phyloP scores from a whole-genome alignment of 179 eudicot genomes.

The Vitellaria paradoxa region DNA sequence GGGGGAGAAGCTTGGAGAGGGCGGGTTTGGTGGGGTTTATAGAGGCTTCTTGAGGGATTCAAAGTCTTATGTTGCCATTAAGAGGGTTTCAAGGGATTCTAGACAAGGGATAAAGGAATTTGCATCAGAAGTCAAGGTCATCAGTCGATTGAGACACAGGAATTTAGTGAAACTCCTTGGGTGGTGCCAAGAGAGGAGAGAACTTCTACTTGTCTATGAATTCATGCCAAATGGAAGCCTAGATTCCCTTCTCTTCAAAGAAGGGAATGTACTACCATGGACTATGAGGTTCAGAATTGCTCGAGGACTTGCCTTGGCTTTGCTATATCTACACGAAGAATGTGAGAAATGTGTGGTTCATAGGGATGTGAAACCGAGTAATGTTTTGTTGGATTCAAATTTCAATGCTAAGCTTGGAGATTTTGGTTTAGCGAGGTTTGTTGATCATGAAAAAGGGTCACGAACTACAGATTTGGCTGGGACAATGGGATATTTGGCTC shows the following conservation, averaged over 20 bases:
- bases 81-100: not conserved
- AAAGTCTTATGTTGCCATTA: not conserved
- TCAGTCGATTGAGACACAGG: not conserved
- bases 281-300: not conserved
- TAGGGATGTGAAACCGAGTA: too few relatives aligned
- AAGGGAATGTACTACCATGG: not conserved
- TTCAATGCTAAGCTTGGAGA: constrained; percentile 1
- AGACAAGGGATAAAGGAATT: not conserved
- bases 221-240: not conserved
- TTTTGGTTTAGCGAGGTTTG: constrained; percentile 8
- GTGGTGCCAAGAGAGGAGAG: not conserved
- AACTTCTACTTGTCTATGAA: not conserved
- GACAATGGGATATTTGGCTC: not conserved
- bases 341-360: not conserved
- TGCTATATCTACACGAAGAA: constrained; percentile 8
- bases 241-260: not conserved
- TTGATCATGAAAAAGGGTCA: not conserved
- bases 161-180: not conserved
- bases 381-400: too few relatives aligned
- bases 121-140: not conserved
- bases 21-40: not conserved
- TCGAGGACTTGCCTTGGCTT: not conserved
- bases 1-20: not conserved
- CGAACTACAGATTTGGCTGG: not conserved
- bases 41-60: not conserved